Evolutionary conservation across 768 basidiomycete species (phyloP).

Genomic region (Dictyophora rubrovolvata): DNA sequence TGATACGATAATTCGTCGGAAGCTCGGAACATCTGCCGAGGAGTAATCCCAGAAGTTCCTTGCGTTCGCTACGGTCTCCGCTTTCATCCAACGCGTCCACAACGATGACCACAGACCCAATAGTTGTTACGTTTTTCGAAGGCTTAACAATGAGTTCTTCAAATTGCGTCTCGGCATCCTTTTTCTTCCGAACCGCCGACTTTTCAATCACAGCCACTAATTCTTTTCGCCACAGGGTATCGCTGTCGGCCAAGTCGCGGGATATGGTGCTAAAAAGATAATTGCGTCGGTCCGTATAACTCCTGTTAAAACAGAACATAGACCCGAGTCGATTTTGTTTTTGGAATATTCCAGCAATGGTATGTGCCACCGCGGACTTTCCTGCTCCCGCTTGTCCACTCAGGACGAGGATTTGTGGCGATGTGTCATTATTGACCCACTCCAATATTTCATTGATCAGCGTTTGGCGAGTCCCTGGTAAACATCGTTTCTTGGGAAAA

Average conservation of each 20-base stretch:
- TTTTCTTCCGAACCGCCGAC: background rate
- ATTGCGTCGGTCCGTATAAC: background rate
- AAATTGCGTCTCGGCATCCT: conserved; percentile 5
- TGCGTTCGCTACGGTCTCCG: conserved; percentile 8
- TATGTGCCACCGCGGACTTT: conserved; percentile 23
- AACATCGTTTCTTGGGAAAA: background rate
- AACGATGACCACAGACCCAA: conserved; percentile 19
- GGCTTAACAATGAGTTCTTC: conserved; percentile 13
- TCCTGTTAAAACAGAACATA: conserved; percentile 18
- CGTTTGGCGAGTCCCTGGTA: conserved; percentile 14
- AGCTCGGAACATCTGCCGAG: conserved; percentile 8
- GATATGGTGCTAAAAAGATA: conserved; percentile 17
- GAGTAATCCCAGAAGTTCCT: conserved; percentile 16
- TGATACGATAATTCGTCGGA: conserved; percentile 17
- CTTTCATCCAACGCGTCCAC: conserved; percentile 16
- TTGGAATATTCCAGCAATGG: conserved; percentile 16
- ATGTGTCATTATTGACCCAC: conserved; percentile 3
- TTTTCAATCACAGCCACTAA: conserved; percentile 5
- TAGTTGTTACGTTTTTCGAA: background rate
- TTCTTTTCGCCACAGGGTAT: background rate
- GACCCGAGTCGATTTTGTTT: conserved; percentile 9
- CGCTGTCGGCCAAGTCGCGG: conserved; percentile 15
- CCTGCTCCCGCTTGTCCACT: conserved; percentile 21
- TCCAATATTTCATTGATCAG: conserved; percentile 15
- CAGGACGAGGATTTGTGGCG: conserved; percentile 11